Conservation (phyloP, 106 monocot species). For the Iris macrosiphon region DNA sequence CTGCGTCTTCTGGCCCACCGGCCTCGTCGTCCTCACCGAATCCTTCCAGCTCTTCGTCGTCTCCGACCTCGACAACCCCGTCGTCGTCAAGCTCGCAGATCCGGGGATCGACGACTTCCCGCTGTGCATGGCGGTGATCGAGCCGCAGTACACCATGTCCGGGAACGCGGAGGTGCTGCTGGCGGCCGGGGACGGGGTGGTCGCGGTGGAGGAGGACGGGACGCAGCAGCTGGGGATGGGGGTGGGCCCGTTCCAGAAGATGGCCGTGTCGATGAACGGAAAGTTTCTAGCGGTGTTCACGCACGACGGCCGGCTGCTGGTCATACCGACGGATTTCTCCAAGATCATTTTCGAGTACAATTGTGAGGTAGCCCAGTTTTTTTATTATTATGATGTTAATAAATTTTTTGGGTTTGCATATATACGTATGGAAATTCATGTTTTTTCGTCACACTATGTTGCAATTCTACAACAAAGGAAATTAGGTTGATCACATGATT, state of each 20-base stretch:
- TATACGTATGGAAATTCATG: background rate
- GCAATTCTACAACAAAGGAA: no score
- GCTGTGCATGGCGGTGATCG: constrained; percentile 75
- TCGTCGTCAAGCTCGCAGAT: constrained; percentile 56
- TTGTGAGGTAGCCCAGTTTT: constrained; percentile 68
- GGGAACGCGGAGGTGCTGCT: constrained; percentile 91
- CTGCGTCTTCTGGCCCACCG: constrained; percentile 78
- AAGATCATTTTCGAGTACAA: constrained; percentile 71
- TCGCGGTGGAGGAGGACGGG: constrained; percentile 81
- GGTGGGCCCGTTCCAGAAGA: constrained; percentile 75
- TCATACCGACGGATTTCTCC: constrained; percentile 78
- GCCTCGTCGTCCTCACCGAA: constrained; percentile 70
- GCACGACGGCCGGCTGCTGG: constrained; percentile 73
- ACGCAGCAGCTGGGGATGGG: constrained; percentile 56
- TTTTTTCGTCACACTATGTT: background rate
- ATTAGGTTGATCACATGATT: no score
- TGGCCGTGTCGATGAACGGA: constrained; percentile 82
- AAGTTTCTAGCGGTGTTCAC: constrained; percentile 79
- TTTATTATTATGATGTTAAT: background rate
- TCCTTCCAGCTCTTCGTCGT: constrained; percentile 52
- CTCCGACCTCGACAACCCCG: constrained; percentile 63
- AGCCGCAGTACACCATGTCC: constrained; percentile 89
- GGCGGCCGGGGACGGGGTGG: constrained; percentile 53
- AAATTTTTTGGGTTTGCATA: background rate
- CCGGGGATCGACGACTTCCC: constrained; percentile 49